phyloP scores from a whole-genome alignment of 2,329 filamentous ascomycete genomes.

The Ciborinia camelliae region DNA sequence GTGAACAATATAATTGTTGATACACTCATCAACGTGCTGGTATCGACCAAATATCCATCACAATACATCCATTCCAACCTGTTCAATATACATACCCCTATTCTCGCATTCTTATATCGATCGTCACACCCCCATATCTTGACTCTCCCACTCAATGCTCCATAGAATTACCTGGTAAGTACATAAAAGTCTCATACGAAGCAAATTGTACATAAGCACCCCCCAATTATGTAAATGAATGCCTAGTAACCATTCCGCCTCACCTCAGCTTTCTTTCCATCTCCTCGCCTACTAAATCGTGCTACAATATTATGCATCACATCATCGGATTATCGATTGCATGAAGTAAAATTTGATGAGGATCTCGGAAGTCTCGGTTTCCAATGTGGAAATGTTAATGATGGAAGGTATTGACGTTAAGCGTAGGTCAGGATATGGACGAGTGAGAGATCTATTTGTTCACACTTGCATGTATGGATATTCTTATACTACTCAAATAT shows the following conservation, averaged over 20 bases:
- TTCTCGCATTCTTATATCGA: neutral
- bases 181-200: neutral
- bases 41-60: neutral
- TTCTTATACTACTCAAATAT: neutral
- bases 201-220: neutral
- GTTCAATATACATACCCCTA: neutral
- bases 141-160: neutral
- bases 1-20: too few species aligned
- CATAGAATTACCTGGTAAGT: neutral
- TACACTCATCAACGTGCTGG: neutral
- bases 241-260: too few species aligned
- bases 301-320: neutral
- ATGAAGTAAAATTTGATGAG: accelerated
- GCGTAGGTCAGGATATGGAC: too few species aligned
- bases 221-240: neutral
- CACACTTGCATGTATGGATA: neutral
- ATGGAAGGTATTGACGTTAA: accelerated
- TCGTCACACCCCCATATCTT: neutral
- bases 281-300: neutral
- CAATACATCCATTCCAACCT: neutral
- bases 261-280: too few species aligned
- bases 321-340: neutral
- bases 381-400: accelerated
- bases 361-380: neutral
- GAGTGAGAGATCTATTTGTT: neutral